Percentiles rank a stretch among this genome's conserved stretches.
Evolutionary conservation across 192 early-diverging fungal genomes (phyloP).

Genomic region (Umbelopsis isabellina): DNA sequence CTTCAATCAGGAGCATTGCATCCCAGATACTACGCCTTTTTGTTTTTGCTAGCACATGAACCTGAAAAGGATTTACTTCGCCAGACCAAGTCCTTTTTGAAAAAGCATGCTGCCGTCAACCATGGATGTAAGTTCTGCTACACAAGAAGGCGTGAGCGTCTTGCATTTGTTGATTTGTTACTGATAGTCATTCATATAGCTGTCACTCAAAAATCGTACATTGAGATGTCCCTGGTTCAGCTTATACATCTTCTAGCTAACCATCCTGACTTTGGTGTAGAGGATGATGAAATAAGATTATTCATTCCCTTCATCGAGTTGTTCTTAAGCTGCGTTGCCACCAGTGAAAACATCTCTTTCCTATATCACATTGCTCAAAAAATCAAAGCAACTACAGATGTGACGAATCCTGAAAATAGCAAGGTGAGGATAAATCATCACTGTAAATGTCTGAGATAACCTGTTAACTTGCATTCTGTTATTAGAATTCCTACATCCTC

Average conservation of each 20-base stretch:
- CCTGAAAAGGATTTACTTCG: conserved; percentile 71
- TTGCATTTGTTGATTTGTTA: no score
- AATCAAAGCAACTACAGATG: conserved; percentile 78
- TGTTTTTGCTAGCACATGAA: conserved; percentile 87
- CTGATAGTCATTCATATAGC: not conserved
- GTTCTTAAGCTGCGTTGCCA: conserved; percentile 77
- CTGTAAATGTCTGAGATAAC: not conserved
- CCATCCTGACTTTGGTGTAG: conserved; percentile 78
- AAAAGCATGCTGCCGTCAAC: conserved; percentile 34
- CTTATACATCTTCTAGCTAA: conserved; percentile 79
- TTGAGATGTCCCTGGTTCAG: conserved; percentile 63
- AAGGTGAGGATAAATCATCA: conserved; percentile 42
- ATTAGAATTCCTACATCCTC: conserved; percentile 75
- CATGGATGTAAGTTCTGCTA: conserved; percentile 13
- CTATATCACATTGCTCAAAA: conserved; percentile 75
- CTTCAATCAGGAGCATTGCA: conserved; percentile 63
- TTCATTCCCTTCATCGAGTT: conserved; percentile 85
- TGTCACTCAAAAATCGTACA: conserved; percentile 34
- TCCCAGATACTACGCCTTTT: conserved; percentile 66
- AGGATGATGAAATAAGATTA: conserved; percentile 48
- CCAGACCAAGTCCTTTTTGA: conserved; percentile 62
- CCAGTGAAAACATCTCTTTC: conserved; percentile 81
- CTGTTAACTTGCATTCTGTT: not conserved
- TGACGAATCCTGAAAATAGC: conserved; percentile 43
- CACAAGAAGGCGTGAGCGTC: no score